These are phyloP conservation scores for Liquidambar formosana DNA, from an alignment of 164 flowering plant genomes.

Conservation along the genomic window DNA sequence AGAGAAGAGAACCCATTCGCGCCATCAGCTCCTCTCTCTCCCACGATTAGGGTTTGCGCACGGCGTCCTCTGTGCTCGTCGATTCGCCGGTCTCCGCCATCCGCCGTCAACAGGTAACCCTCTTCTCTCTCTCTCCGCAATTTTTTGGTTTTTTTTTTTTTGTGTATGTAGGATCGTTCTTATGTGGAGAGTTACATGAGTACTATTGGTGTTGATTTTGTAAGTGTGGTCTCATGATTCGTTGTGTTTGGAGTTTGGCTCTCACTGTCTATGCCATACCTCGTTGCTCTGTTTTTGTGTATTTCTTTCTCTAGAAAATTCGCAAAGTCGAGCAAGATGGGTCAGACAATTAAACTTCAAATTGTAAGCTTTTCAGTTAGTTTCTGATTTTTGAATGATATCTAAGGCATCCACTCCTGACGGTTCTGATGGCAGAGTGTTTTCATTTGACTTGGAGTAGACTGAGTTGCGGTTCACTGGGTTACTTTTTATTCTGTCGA, in stretches of 20 bases:
- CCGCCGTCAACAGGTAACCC: no score
- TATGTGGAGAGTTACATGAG: constrained; percentile 9
- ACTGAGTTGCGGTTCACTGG: no score
- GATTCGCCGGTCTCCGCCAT: no score
- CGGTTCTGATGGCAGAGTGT: neutral
- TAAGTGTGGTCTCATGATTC: neutral
- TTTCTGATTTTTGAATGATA: neutral
- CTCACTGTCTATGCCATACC: neutral
- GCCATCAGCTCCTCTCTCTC: no score
- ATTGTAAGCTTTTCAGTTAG: constrained; percentile 7
- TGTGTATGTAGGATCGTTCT: constrained; percentile 3
- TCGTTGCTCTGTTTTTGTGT: neutral
- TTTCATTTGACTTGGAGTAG: neutral
- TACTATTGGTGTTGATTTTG: constrained; percentile 10
- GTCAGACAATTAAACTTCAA: constrained; percentile 6
- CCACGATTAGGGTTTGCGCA: no score
- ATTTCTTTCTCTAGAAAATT: constrained; percentile 3
- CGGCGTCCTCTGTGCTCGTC: no score
- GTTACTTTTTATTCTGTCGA: no score
- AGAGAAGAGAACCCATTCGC: no score
- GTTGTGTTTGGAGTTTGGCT: neutral
- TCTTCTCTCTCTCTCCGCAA: no score
- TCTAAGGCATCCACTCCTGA: neutral
- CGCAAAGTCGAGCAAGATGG: constrained; percentile 8
- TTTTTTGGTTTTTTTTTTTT: no score